A percentile compares a stretch with the other conserved stretches of the same genome.
These are phyloP conservation scores for Blyttiomyces sp. DNA, from an alignment of 371 early-diverging fungal genomes.

Conservation along the genomic window DNA sequence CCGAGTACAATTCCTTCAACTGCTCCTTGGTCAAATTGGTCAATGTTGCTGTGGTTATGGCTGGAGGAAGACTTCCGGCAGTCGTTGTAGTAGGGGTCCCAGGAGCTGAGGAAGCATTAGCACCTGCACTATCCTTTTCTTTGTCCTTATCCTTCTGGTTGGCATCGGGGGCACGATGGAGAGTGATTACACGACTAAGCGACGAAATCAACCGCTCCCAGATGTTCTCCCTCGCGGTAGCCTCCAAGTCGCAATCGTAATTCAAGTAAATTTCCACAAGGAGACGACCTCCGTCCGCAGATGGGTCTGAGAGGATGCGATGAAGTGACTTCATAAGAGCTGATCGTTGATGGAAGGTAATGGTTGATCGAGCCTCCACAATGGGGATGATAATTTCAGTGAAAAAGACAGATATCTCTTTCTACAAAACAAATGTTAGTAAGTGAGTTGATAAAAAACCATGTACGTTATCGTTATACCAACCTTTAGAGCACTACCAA, in stretches of 20 bases:
- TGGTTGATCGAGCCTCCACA: conserved; percentile 44
- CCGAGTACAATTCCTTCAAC: conserved; percentile 41
- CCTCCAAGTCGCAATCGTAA: conserved; percentile 87
- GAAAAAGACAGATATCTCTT: conserved; percentile 73
- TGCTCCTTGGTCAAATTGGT: conserved; percentile 47
- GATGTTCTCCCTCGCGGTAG: conserved; percentile 64
- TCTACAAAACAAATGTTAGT: conserved; percentile 22
- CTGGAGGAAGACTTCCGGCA: conserved; percentile 23
- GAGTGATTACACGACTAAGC: conserved; percentile 56
- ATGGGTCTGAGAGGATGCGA: conserved; percentile 71
- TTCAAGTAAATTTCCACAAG: conserved; percentile 94
- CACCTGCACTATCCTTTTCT: conserved; percentile 18
- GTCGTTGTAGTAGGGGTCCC: neutral
- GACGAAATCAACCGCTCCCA: conserved; percentile 74
- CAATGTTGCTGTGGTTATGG: conserved; percentile 43
- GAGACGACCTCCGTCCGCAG: conserved; percentile 51
- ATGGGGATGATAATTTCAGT: conserved; percentile 73
- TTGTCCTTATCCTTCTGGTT: neutral
- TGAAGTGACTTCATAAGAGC: conserved; percentile 33
- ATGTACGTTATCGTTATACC: neutral
- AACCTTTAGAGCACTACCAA: neutral
- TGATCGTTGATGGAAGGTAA: conserved; percentile 44
- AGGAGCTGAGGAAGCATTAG: neutral
- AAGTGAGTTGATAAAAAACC: neutral
- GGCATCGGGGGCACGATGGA: conserved; percentile 25